Evolutionary conservation across 148 eudicot species (phyloP), one percentile per base, ranked within the genome.

Genomic region (Camellia granthamiana): DNA sequence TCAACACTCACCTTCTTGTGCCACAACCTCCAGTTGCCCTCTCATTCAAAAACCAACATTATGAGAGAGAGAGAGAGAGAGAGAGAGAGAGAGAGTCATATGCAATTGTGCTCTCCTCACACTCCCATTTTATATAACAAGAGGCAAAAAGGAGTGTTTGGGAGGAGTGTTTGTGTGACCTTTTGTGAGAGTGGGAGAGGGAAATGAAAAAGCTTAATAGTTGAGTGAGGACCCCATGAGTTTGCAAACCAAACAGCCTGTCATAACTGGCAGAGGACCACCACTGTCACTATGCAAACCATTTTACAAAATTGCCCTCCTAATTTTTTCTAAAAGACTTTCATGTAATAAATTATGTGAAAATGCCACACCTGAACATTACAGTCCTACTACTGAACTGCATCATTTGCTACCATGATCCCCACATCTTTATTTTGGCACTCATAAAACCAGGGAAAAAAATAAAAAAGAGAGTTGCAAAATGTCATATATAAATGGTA

Each of bases 1-100:
- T 91, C 94, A 80, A 56, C 90, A 83, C 93, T 89, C 81, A 78
- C 84, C 95, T 80, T 89, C 71, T 42, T 14, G 18, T 68, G 30
- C 68, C 81, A 7, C 71, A 23, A 11, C 79, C 44, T 66, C 30
- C 66, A 66, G 15, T 55, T 69, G 44, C 23, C 51, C 47, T 6
- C 30, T 21, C 9, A 19, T 8, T 11, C 55, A 38, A 8, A 70
- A 7, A 11, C 11, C 1, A 0, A 4, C 23, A 42, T 30, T 58
- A 8, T 64, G 67, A 80, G 78, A 69, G n/a, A 72, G 16, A 70
- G 55, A 58, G 77, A 47, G 30, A 23, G 30, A 23, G 30, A 23
- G 69, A 13, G 82, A 43, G 81, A 15, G 78, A 23, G 67, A 23
- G n/a, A 4, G 47, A 74, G 65, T 65, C 79, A 84, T 72, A 67